Base-by-base conservation (phyloP, 208 protist species). In the Wallacemonas collosoma region DNA sequence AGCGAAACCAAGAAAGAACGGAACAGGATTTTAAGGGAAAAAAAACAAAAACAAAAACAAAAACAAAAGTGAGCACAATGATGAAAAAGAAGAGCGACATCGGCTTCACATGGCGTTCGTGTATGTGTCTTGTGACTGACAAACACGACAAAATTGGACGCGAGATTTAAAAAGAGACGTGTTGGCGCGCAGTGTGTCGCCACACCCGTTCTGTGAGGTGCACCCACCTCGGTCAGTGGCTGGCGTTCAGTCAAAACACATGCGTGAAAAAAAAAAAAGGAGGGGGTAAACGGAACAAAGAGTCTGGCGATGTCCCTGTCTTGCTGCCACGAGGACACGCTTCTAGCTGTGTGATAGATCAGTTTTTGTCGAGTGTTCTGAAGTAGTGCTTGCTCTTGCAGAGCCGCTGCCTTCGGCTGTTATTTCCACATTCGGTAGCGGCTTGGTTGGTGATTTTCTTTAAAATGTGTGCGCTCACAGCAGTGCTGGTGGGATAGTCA, bases 261-360 rank as follows among this genome's bases (percentile, higher is more conserved):
- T 68, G n/a, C 66, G 53, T 57, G 73, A 66, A 79, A 73, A 62
- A 71, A 70, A 41, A 73, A 50, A 56, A 71, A 76, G 9, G 58
- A 17, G n/a, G 77, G 70, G 14, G 58, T 58, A 76, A 76, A 57
- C 2, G 17, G 17, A 17, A 60, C 11, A 60, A 17, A 35, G 26
- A 26, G 26, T 26, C 26, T 26, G 26, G 26, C 26, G 26, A 0
- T 26, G 26, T 26, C 26, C 26, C 26, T 26, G 26, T 26, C 26
- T 26, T 26, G 26, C 26, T 26, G 26, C 26, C 26, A 26, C 26
- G 26, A 26, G 26, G 26, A 26, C 26, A 26, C 26, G 26, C 26
- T 26, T 26, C 26, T 26, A 26, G 26, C 26, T 26, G 26, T 26
- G 26, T 26, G 26, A 26, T 26, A 26, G 26, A 26, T 26, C 26